phyloP scores from a whole-genome alignment of 2,329 filamentous ascomycete species.

The Pezicula rhizophila region DNA sequence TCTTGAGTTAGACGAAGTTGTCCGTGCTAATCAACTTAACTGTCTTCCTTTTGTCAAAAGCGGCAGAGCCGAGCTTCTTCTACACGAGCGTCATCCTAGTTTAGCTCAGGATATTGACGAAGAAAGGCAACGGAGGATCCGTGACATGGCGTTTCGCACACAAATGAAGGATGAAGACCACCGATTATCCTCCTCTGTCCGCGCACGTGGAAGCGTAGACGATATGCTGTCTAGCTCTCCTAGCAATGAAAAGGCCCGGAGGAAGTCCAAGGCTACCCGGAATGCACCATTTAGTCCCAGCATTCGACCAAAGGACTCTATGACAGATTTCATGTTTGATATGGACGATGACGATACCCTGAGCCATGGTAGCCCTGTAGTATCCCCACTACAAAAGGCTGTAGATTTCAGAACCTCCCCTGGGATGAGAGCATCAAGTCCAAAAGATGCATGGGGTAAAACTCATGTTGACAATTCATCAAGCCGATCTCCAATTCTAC shows the following conservation, averaged over 20 bases:
- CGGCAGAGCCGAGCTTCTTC: slow-evolving; percentile 59
- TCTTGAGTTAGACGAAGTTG: slow-evolving; percentile 70
- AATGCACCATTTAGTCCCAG: slow-evolving; percentile 60
- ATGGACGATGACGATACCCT: slow-evolving; percentile 65
- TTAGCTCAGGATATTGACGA: slow-evolving; percentile 57
- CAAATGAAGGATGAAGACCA: slow-evolving; percentile 60
- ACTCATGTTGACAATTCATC: slow-evolving; percentile 4
- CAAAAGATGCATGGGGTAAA: slow-evolving; percentile 12
- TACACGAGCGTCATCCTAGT: slow-evolving; percentile 46
- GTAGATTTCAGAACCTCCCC: slow-evolving; percentile 2
- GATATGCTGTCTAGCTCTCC: slow-evolving; percentile 40
- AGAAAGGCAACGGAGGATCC: slow-evolving; percentile 63
- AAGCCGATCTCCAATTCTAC: background rate
- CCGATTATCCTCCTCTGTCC: slow-evolving; percentile 54
- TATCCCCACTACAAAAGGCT: slow-evolving; percentile 6
- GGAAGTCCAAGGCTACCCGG: slow-evolving; percentile 38
- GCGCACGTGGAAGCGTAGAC: slow-evolving; percentile 58
- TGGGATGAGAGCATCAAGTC: slow-evolving; percentile 1
- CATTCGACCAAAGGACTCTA: slow-evolving; percentile 62
- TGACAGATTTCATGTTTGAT: slow-evolving; percentile 78
- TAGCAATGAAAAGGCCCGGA: slow-evolving; percentile 34
- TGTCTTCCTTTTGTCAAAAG: slow-evolving; percentile 73
- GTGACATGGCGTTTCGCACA: slow-evolving; percentile 66
- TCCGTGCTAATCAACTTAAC: slow-evolving; percentile 75
- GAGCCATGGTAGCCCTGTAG: slow-evolving; percentile 6